Percentiles rank a stretch among this genome's conserved stretches.
Evolutionary conservation across 805 yeast species (phyloP).

Genomic region (Candida montana): DNA sequence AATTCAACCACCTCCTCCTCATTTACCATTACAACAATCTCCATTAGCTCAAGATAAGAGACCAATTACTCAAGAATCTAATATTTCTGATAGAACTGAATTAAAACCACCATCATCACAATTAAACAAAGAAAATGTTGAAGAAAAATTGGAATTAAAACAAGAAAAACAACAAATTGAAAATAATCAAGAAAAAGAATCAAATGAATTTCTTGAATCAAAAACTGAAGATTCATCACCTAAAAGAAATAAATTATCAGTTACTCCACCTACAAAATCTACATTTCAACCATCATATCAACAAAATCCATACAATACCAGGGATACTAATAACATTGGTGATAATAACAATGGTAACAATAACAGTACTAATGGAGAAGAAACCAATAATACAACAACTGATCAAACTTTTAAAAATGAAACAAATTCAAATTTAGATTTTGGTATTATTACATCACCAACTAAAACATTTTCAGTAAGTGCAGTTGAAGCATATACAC

Average conservation of each 20-base stretch:
- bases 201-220: constrained; percentile 6
- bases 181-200: constrained; percentile 1
- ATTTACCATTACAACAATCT: neutral
- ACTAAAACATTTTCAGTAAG: constrained; percentile 40
- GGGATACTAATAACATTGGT: constrained; percentile 11
- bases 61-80: constrained; percentile 16
- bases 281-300: constrained; percentile 8
- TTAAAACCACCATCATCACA: constrained; percentile 12
- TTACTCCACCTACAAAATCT: constrained; percentile 12
- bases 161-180: neutral
- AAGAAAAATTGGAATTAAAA: neutral
- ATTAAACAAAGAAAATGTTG: neutral
- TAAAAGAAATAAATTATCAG: constrained; percentile 7
- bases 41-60: constrained; percentile 7
- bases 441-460: constrained; percentile 28
- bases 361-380: constrained; percentile 6
- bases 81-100: constrained; percentile 19
- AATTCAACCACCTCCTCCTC: constrained; percentile 4
- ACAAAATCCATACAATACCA: constrained; percentile 5
- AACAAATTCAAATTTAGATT: constrained; percentile 16
- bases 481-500: constrained; percentile 61
- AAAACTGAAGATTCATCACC: constrained; percentile 17
- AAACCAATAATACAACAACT: constrained; percentile 7
- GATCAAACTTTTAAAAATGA: constrained; percentile 3
- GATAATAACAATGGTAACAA: constrained; percentile 11